Percentiles rank a stretch among this genome's conserved stretches.
These are phyloP conservation scores for Dictyostelium firmibasis DNA, from an alignment of 78 protist genomes.

Conservation along the genomic window DNA sequence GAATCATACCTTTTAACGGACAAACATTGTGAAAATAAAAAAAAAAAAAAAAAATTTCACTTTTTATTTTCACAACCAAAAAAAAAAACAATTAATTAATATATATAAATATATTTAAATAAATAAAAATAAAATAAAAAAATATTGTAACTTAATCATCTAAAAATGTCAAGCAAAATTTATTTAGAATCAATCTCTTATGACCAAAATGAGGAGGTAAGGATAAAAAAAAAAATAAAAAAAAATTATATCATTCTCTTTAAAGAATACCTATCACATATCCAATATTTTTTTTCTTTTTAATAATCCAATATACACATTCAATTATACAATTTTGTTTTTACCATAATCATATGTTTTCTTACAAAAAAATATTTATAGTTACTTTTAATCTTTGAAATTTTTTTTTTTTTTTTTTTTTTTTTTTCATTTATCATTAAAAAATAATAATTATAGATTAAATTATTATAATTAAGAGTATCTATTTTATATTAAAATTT, in stretches of 20 bases:
- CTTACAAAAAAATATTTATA: neutral
- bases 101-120: too few relatives aligned
- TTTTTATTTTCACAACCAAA: neutral
- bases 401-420: too few relatives aligned
- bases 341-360: neutral
- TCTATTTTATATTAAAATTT: neutral
- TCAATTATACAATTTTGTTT: neutral
- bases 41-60: neutral
- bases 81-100: neutral
- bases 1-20: slow-evolving; percentile 3
- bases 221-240: neutral
- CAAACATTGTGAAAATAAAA: neutral
- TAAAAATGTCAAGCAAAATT: slow-evolving; percentile 43
- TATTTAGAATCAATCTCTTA: slow-evolving; percentile 55
- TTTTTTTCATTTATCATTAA: too few relatives aligned
- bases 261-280: too few relatives aligned
- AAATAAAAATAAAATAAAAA: neutral
- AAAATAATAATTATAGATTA: too few relatives aligned
- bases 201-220: slow-evolving; percentile 21
- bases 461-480: too few relatives aligned
- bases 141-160: neutral
- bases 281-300: too few relatives aligned
- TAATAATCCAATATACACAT: neutral
- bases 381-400: neutral
- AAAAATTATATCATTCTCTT: too few relatives aligned